Percentiles rank a stretch among this genome's conserved stretches.
Conservation (phyloP, 2,329 filamentous ascomycete species). For the Bretziella fagacearum region DNA sequence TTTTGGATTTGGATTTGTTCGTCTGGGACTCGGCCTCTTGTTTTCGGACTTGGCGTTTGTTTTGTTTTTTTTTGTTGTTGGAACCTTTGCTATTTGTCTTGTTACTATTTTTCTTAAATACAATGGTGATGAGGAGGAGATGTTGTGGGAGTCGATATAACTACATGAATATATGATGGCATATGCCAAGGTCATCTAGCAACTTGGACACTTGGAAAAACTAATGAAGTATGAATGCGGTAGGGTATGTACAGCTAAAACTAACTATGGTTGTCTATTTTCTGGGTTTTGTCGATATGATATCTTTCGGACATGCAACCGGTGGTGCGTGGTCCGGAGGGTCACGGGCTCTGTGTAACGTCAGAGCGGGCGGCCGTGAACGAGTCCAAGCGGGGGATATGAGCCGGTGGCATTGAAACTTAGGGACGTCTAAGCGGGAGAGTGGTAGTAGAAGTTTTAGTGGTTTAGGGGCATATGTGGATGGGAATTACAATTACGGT, state of each 20-base stretch:
- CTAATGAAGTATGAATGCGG: no score
- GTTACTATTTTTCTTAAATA: background rate
- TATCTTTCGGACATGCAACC: background rate
- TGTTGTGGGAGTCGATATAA: background rate
- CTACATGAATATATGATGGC: background rate
- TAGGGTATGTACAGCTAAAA: no score
- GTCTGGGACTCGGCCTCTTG: background rate
- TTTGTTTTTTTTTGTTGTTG: background rate
- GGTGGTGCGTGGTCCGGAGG: no score
- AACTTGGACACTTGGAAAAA: no score
- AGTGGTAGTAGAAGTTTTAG: no score
- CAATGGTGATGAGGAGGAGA: background rate
- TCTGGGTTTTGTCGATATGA: no score
- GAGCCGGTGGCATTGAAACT: no score
- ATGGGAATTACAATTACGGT: no score
- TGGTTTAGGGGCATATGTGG: no score
- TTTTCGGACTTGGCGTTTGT: background rate
- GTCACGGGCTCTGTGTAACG: background rate
- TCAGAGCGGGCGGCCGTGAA: background rate
- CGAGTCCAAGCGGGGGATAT: no score
- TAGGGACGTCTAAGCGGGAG: no score
- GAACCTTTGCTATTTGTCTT: background rate
- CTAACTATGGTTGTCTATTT: no score
- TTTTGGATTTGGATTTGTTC: background rate
- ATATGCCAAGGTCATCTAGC: slow-evolving; percentile 1